Evolutionary conservation across 257 asterid genomes (phyloP).

Genomic region (Petrea volubilis): DNA sequence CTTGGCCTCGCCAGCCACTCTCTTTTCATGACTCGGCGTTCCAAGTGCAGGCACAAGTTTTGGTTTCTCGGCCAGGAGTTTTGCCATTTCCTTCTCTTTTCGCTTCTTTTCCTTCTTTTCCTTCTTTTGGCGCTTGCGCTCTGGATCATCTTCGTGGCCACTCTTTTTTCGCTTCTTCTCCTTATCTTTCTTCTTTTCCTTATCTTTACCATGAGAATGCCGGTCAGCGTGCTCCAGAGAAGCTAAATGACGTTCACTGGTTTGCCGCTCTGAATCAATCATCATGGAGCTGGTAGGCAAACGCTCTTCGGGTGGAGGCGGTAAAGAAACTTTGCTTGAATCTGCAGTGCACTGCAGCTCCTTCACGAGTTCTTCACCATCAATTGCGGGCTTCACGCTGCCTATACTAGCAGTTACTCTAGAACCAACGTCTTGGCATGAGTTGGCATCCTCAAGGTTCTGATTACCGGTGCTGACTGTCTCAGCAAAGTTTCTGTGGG

Average conservation of each 20-base stretch:
- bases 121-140: conserved; percentile 59
- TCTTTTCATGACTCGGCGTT: conserved; percentile 28
- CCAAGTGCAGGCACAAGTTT: conserved; percentile 30
- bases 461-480: conserved; percentile 64
- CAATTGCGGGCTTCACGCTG: conserved; percentile 66
- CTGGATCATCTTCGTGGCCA: conserved; percentile 51
- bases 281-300: conserved; percentile 29
- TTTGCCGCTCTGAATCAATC: conserved; percentile 35
- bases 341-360: conserved; percentile 97
- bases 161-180: conserved; percentile 56
- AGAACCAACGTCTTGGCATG: conserved; percentile 92
- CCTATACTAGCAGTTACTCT: conserved; percentile 94
- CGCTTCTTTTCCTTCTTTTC: conserved; percentile 85
- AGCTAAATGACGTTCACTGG: conserved; percentile 40
- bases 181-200: conserved; percentile 48
- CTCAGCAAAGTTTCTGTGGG: conserved; percentile 53
- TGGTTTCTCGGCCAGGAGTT: conserved; percentile 50
- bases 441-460: conserved; percentile 73
- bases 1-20: conserved; percentile 24
- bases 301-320: conserved; percentile 34
- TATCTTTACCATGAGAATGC: conserved; percentile 27
- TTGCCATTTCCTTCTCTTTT: conserved; percentile 83
- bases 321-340: conserved; percentile 66
- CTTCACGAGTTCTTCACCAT: conserved; percentile 65
- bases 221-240: conserved; percentile 25